Base-by-base conservation (phyloP, 768 basidiomycete genomes). In the Lactarius trivialis region DNA sequence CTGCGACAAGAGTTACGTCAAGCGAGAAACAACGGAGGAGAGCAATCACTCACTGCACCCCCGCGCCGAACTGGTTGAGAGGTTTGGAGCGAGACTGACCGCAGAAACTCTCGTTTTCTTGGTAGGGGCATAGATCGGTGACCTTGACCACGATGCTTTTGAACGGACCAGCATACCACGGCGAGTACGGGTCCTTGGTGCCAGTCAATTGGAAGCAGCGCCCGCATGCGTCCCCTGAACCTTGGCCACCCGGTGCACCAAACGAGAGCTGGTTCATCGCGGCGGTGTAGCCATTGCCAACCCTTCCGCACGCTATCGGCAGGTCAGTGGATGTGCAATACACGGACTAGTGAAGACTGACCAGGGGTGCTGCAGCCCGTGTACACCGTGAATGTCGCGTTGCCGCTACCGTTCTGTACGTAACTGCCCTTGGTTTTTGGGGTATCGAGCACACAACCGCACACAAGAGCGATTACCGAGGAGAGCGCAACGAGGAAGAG, bases 181-280 rank as follows among this genome's bases (percentile, higher is more conserved):
- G 81, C 28, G 81, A 79, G 73, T 73, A 84, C 28, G 84, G 83
- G 69, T 84, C 82, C 15, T 69, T 60, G n/a, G 70, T 75, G 43
- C 76, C 81, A 1, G 82, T 82, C 56, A 85, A 51, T n/a, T 76
- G 71, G 69, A 85, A 85, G 75, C 84, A 85, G 41, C 83, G 80
- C 15, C 83, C 84, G 64, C 83, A 85, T 11, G 81, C 84, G 70
- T 83, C 84, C n/a, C 84, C 83, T 3, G 81, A 71, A 7, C 82
- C 83, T 0, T 72, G 33, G 0, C 82, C 81, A 19, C 82, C 79
- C 17, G 70, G 57, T 5, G 81, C 73, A 41, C 83, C 83, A 60
- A 82, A 85, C 0, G 82, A 72, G 24, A 84, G 76, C 70, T 84
- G 82, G 69, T 76, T 82, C 15, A 85, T 77, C 4, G 83, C 83